Conservation (phyloP, 148 eudicot species). For the Cornus kousa region DNA sequence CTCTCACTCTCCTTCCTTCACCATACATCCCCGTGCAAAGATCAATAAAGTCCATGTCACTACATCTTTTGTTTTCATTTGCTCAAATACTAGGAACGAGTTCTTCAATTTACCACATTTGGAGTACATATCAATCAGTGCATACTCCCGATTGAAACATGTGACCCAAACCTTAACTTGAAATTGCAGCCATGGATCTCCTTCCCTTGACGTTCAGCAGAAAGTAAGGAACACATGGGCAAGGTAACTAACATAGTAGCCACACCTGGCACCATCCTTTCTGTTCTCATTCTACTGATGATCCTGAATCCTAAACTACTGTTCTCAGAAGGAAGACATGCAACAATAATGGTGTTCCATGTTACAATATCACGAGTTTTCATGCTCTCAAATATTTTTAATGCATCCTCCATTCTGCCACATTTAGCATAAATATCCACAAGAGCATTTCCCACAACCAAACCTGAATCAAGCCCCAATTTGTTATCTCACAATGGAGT, state of each 20-base stretch:
- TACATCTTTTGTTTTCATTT: conserved; percentile 33
- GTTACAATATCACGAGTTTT: conserved; percentile 35
- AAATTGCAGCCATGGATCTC: conserved; percentile 38
- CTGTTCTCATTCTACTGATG: conserved; percentile 34
- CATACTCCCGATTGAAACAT: conserved; percentile 29
- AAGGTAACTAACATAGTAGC: conserved; percentile 34
- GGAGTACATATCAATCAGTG: conserved; percentile 47
- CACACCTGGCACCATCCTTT: conserved; percentile 30
- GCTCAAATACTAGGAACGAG: conserved; percentile 27
- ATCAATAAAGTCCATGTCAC: conserved; percentile 42
- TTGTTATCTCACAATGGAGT: conserved; percentile 41
- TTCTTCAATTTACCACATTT: conserved; percentile 34
- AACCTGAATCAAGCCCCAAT: conserved; percentile 29
- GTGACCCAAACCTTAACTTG: conserved; percentile 26
- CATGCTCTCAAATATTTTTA: conserved; percentile 42
- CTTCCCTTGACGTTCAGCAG: conserved; percentile 41
- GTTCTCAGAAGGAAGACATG: conserved; percentile 31
- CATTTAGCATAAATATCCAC: conserved; percentile 44
- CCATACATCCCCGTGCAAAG: conserved; percentile 41
- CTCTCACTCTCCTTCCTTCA: conserved; percentile 37
- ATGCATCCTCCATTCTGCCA: conserved; percentile 30
- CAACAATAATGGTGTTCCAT: conserved; percentile 41
- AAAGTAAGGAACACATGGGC: conserved; percentile 34
- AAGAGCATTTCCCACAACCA: conserved; percentile 44
- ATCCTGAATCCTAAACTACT: conserved; percentile 32